phyloP scores from a whole-genome alignment of 176 grass and related monocot species.

The Rhynchospora breviuscula region DNA sequence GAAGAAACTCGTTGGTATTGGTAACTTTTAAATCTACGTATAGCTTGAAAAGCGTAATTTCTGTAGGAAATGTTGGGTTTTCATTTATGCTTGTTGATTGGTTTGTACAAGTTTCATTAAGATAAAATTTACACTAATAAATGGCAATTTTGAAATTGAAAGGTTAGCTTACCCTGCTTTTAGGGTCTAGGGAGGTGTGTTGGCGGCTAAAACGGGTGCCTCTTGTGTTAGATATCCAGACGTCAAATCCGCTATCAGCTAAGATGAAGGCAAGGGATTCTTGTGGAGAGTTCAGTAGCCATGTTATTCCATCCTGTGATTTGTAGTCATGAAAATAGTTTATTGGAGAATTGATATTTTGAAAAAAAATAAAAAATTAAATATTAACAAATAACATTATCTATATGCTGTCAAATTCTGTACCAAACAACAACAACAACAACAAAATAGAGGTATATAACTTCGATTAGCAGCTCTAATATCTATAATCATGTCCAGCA shows the following conservation, averaged over 20 bases:
- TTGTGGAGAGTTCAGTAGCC: slow-evolving; percentile 62
- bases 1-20: too few species aligned
- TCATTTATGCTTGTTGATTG: neutral
- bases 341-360: neutral
- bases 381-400: neutral
- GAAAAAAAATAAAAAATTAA: neutral
- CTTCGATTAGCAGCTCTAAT: too few species aligned
- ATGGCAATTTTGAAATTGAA: neutral
- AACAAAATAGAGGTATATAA: too few species aligned
- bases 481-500: too few species aligned
- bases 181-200: slow-evolving; percentile 46
- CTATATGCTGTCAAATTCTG: too few species aligned
- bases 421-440: too few species aligned
- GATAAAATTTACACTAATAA: neutral
- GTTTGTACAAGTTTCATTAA: neutral
- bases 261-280: slow-evolving; percentile 73
- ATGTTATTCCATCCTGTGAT: slow-evolving; percentile 72
- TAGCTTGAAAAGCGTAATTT: too few species aligned
- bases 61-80: neutral
- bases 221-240: slow-evolving; percentile 77
- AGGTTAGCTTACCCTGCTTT: slow-evolving; percentile 27
- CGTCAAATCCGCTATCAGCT: slow-evolving; percentile 73
- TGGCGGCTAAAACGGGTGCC: slow-evolving; percentile 61
- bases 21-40: too few species aligned
- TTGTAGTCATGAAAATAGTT: neutral